phyloP scores from a whole-genome alignment of 768 basidiomycete species.

The Termitomyces sp. region DNA sequence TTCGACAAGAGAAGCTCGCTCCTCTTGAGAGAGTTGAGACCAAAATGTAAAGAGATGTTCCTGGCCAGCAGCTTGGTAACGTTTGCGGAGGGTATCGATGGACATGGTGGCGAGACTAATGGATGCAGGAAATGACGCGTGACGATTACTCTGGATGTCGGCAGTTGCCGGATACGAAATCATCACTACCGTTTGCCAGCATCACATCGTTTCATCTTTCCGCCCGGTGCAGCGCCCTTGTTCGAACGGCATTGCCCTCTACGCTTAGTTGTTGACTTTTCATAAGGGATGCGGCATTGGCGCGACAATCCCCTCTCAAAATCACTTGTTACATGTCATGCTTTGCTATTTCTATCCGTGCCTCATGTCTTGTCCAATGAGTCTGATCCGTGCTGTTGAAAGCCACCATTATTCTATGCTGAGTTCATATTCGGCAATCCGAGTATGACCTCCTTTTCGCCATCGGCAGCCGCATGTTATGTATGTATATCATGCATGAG shows the following conservation, averaged over 20 bases:
- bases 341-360: not conserved
- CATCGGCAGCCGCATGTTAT: not conserved
- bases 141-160: slow-evolving; percentile 2
- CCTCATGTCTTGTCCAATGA: not conserved
- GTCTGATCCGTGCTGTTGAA: not conserved
- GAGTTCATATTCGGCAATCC: not conserved
- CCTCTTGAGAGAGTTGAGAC: slow-evolving; percentile 57
- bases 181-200: not conserved
- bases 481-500: not conserved
- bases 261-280: too few relatives aligned
- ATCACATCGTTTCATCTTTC: not conserved
- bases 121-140: not conserved
- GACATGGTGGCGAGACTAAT: slow-evolving; percentile 39
- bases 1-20: slow-evolving; percentile 55
- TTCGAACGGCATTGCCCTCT: not conserved
- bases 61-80: slow-evolving; percentile 80
- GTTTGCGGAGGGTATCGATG: slow-evolving; percentile 48
- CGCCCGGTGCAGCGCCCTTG: not conserved
- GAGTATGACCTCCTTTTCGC: slow-evolving; percentile 6
- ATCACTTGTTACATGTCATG: not conserved
- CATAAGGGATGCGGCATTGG: not conserved
- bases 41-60: slow-evolving; percentile 88
- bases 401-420: too few relatives aligned
- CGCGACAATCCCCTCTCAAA: not conserved
- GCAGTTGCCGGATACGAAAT: slow-evolving; percentile 17